phyloP scores from a whole-genome alignment of 1,139 yeast species.

The Yamadazyma aaseri region DNA sequence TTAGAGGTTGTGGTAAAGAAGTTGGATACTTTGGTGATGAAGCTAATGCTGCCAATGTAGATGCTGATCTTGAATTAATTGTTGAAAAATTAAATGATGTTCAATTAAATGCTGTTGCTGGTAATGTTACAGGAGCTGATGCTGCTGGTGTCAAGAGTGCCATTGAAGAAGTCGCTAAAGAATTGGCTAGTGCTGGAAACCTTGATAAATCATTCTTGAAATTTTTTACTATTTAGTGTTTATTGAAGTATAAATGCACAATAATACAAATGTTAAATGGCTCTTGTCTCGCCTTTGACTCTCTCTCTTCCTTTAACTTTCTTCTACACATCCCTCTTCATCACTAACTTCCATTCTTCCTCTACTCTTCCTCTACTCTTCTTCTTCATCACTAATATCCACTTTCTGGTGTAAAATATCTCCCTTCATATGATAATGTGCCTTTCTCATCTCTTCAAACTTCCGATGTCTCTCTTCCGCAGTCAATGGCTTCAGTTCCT shows the following conservation, averaged over 20 bases:
- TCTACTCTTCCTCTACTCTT: too few species aligned
- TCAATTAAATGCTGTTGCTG: constrained; percentile 69
- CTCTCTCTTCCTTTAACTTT: too few species aligned
- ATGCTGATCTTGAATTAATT: constrained; percentile 75
- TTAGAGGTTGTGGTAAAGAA: constrained; percentile 83
- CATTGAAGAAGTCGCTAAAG: constrained; percentile 48
- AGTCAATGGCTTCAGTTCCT: constrained; percentile 37
- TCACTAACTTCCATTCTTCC: too few species aligned
- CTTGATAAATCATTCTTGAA: constrained; percentile 35
- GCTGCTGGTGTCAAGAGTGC: constrained; percentile 53
- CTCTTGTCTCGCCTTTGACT: too few species aligned
- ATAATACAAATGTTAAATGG: too few species aligned
- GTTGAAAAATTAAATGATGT: constrained; percentile 78
- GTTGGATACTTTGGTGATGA: constrained; percentile 82
- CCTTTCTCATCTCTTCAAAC: constrained; percentile 75
- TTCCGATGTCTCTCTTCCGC: constrained; percentile 63
- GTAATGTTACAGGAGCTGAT: constrained; percentile 53
- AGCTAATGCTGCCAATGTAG: constrained; percentile 62
- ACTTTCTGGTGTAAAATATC: constrained; percentile 43
- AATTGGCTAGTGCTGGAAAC: constrained; percentile 32
- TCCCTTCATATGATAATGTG: constrained; percentile 74
- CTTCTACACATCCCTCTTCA: too few species aligned
- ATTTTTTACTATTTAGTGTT: constrained; percentile 23
- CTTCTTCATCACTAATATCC: constrained; percentile 31
- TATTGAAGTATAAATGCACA: background rate